Evolutionary conservation across 768 basidiomycete genomes (phyloP).

Genomic region (Obba rivulosa): DNA sequence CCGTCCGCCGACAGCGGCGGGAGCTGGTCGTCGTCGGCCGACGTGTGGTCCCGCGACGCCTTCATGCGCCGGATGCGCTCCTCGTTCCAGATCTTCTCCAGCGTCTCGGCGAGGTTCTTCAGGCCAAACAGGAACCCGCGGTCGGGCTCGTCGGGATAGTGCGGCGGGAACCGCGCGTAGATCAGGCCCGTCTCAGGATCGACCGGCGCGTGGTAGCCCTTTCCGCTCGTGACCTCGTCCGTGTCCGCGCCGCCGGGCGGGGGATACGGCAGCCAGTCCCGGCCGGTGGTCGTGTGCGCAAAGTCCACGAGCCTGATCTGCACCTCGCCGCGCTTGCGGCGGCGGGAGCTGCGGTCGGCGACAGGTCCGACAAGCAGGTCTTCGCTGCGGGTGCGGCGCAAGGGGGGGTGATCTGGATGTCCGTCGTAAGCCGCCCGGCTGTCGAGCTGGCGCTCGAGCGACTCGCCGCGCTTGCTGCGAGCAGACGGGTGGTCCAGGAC

Average conservation of each 20-base stretch:
- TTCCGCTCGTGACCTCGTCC: constrained; percentile 47
- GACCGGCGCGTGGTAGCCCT: constrained; percentile 77
- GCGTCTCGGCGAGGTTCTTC: constrained; percentile 67
- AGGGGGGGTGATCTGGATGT: constrained; percentile 29
- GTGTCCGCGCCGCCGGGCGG: constrained; percentile 36
- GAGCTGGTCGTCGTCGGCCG: constrained; percentile 42
- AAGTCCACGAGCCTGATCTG: constrained; percentile 98
- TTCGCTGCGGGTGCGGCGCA: constrained; percentile 78
- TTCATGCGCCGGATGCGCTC: constrained; percentile 72
- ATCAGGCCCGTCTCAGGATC: constrained; percentile 80
- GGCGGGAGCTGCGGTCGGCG: constrained; percentile 55
- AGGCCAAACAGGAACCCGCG: constrained; percentile 92
- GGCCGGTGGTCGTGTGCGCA: constrained; percentile 95
- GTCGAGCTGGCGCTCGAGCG: constrained; percentile 52
- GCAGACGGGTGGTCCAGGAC: constrained; percentile 60
- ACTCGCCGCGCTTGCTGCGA: constrained; percentile 72
- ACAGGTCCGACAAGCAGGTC: constrained; percentile 68
- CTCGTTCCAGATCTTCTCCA: constrained; percentile 85
- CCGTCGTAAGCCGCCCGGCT: constrained; percentile 23
- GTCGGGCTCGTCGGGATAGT: constrained; percentile 84
- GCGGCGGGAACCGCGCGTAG: constrained; percentile 92
- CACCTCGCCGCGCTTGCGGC: constrained; percentile 82
- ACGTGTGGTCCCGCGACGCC: constrained; percentile 51
- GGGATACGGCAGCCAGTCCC: constrained; percentile 76
- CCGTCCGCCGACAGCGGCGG: constrained; percentile 65